A percentile compares a stretch with the other conserved stretches of the same genome.
Evolutionary conservation across 2,329 filamentous ascomycete species (phyloP).

Genomic region (Onygena corvina): DNA sequence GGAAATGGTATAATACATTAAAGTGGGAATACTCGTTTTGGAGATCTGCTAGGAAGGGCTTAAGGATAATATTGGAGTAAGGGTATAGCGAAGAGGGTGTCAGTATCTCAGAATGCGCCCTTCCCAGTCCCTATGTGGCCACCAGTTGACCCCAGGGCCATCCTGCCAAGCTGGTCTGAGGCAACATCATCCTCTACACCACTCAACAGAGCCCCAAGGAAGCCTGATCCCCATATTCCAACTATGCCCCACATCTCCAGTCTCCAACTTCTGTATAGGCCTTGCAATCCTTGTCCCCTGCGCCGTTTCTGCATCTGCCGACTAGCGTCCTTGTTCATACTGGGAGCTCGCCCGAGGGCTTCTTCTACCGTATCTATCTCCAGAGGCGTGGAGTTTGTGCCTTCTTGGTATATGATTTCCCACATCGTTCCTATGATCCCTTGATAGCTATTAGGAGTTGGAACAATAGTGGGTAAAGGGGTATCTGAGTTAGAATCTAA

Average conservation of each 20-base stretch:
- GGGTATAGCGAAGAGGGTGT: background rate
- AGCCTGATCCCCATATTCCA: slow-evolving; percentile 42
- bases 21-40: background rate
- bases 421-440: slow-evolving; percentile 91
- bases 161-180: slow-evolving; percentile 12
- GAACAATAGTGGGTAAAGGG: slow-evolving; percentile 61
- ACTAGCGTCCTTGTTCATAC: slow-evolving; percentile 23
- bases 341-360: slow-evolving; percentile 28
- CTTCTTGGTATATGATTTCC: slow-evolving; percentile 73
- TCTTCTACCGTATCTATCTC: slow-evolving; percentile 34
- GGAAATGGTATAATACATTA: background rate
- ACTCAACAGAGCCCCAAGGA: slow-evolving; percentile 31
- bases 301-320: slow-evolving; percentile 29
- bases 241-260: slow-evolving; percentile 45
- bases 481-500: slow-evolving; percentile 10
- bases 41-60: background rate
- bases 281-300: slow-evolving; percentile 44
- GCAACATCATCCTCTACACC: slow-evolving; percentile 27
- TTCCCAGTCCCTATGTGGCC: slow-evolving; percentile 2
- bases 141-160: slow-evolving; percentile 12
- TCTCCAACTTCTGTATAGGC: slow-evolving; percentile 47
- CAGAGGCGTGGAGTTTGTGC: slow-evolving; percentile 36
- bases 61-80: background rate
- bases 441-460: slow-evolving; percentile 60
- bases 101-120: background rate